Base-by-base conservation (phyloP, 495 filamentous ascomycete genomes). In the Glarea lozoyensis region DNA sequence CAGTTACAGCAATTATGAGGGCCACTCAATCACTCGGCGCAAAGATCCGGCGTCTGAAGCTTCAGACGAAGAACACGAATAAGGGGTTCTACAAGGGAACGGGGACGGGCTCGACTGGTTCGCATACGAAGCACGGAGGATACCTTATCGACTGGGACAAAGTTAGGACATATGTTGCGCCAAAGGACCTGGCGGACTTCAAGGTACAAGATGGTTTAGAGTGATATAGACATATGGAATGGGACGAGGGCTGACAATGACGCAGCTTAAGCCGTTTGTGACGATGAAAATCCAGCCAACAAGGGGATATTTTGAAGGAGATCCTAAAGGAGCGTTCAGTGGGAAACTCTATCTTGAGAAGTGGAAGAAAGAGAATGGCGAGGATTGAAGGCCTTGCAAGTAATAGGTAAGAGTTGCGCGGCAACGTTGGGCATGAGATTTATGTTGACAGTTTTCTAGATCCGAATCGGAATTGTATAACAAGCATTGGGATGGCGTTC, bases 51-150 rank as follows among this genome's bases (percentile, higher is more conserved):
- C 79, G 82, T 40, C 67, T 85, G 32, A 67, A 69, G 15, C 70
- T 98, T 42, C 95, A 84, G 3, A 97, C 92, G 48, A 98, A 98
- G 66, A 78, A 85, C 60, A 79, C 86, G 66, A 83, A 82, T 59
- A 87, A 88, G 60, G 92, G 86, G 37, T 98, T 80, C 75, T 97
- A 97, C 77, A 97, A 97, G 70, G 93, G 93, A 58, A 96, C 78
- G 46, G 72, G 90, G 17, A 78, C 85, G 0, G 93, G 93, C 10
- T 76, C 81, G 27, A 86, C 90, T 79, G 92, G 92, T 49, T 60
- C 68, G 23, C 90, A 94, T 63, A 88, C 86, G 15, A 86, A 85
- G 59, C 74, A 81, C 62, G 89, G 90, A 59, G 79, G 79, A 23
- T 98, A 88, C 61, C 59, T 79, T 7, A 79, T 95, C 53, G 81